Evolutionary conservation across 176 grass and related monocot genomes (phyloP), one percentile per base, ranked within the genome.

Genomic region (Oryza longistaminata): DNA sequence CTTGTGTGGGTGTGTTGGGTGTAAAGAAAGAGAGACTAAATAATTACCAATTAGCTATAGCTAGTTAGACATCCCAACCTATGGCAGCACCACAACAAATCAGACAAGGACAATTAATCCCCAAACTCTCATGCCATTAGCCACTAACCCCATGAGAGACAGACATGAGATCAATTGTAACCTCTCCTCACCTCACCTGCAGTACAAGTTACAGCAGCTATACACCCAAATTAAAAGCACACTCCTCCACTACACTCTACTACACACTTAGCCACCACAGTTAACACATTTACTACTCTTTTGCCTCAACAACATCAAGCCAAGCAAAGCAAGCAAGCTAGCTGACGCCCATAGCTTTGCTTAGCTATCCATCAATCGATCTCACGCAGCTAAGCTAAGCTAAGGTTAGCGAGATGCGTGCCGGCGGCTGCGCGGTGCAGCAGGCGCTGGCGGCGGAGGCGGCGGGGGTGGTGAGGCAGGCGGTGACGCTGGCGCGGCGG

Each of bases 371-470:
- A 61, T 61, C 55, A 62, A 39, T 37, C 49, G 4, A 33, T 35
- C 49, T 2, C 49, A 14, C 21, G 71, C 61, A 68, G 21, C 15
- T 72, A 21, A n/a, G 16, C 16, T 19, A 6, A 2, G 42, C 9
- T 6, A 7, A 2, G 68, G n/a, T 5, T 6, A 11, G 31, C 37
- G 66, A 52, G 52, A 98, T 98, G 96, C 94, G 96, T 25, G 84
- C 96, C 22, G 93, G 87, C 34, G 83, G 89, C 73, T 90, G 91
- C 91, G 83, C 86, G 13, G 93, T 93, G 83, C 93, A 98, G 88
- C 96, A 95, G 85, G 96, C 91, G 26, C 89, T 98, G 58, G 85
- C 91, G 1, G 9, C 88, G 52, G 96, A 95, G 76, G 96, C 93
- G 11, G 93, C 91, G 11, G 81, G 58, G 37, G 73, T 98, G 26